phyloP scores from a whole-genome alignment of 768 basidiomycete genomes.

The Mrakia hoshinonis region DNA sequence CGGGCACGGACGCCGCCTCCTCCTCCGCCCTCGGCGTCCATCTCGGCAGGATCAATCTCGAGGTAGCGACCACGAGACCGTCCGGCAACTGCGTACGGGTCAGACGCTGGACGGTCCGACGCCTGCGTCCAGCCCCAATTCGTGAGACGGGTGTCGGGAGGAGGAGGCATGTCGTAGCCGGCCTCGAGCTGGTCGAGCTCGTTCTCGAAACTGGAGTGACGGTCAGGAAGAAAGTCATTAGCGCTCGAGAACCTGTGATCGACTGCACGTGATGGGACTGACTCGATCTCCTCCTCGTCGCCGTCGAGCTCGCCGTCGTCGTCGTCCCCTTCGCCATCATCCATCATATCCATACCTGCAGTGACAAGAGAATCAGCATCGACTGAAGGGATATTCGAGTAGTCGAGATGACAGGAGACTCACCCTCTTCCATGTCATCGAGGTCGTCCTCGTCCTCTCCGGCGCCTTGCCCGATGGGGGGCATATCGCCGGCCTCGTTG shows the following conservation, averaged over 20 bases:
- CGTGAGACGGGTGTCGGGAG: conserved; percentile 24
- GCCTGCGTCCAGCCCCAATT: conserved; percentile 33
- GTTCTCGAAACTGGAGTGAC: conserved; percentile 14
- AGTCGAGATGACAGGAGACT: neutral
- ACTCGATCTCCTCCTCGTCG: conserved; percentile 32
- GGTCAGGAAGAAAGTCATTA: neutral
- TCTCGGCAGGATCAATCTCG: conserved; percentile 10
- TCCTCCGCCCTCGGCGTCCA: neutral
- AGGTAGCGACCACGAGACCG: conserved; percentile 14
- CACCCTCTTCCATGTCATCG: conserved; percentile 32
- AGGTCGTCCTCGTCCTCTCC: conserved; percentile 31
- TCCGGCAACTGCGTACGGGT: neutral
- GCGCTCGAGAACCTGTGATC: too few species aligned
- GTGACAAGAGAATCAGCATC: neutral
- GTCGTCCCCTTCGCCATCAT: conserved; percentile 36
- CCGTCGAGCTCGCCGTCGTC: conserved; percentile 30
- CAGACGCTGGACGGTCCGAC: neutral
- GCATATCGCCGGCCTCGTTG: conserved; percentile 46
- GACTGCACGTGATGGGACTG: neutral
- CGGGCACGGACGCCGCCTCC: neutral
- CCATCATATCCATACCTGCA: conserved; percentile 35
- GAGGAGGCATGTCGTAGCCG: conserved; percentile 27
- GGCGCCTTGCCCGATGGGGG: neutral
- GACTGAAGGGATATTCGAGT: too few species aligned
- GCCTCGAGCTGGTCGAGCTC: conserved; percentile 28